These are phyloP conservation scores for Leptographium flavum DNA, from an alignment of 2,329 filamentous ascomycete genomes.

Conservation along the genomic window DNA sequence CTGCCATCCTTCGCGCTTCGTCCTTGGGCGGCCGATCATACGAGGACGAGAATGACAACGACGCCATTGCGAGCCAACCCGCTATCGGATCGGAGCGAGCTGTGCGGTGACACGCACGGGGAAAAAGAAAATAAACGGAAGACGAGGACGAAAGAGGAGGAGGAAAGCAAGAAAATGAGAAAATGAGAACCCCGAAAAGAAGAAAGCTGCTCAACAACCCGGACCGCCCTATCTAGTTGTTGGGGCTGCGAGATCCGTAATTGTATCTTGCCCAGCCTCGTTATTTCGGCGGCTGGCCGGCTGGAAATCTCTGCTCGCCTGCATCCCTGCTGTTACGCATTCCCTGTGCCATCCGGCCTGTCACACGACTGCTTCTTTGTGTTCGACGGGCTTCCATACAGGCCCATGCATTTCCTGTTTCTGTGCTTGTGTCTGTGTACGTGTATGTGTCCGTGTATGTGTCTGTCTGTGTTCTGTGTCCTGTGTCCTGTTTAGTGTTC, in stretches of 20 bases:
- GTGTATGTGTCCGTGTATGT: no score
- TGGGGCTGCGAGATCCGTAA: no score
- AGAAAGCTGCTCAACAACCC: no score
- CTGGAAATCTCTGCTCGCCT: neutral
- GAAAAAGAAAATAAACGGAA: neutral
- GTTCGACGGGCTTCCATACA: conserved; percentile 9
- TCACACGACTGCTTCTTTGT: neutral
- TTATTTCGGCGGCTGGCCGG: neutral
- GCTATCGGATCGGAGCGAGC: neutral
- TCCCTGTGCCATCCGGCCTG: neutral
- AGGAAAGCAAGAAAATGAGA: neutral
- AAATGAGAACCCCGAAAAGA: no score
- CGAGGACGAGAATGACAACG: neutral
- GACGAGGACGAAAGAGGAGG: no score
- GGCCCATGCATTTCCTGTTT: neutral
- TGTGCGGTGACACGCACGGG: neutral
- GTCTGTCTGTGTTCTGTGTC: no score
- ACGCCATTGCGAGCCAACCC: conserved; percentile 1
- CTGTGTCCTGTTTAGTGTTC: no score
- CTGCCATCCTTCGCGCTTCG: neutral
- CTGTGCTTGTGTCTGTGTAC: no score
- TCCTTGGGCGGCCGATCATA: neutral
- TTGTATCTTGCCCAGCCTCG: neutral
- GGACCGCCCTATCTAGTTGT: no score
- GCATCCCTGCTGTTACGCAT: neutral